Base-by-base conservation (phyloP, 495 filamentous ascomycete species). In the Penicillium cosmopolitanum region DNA sequence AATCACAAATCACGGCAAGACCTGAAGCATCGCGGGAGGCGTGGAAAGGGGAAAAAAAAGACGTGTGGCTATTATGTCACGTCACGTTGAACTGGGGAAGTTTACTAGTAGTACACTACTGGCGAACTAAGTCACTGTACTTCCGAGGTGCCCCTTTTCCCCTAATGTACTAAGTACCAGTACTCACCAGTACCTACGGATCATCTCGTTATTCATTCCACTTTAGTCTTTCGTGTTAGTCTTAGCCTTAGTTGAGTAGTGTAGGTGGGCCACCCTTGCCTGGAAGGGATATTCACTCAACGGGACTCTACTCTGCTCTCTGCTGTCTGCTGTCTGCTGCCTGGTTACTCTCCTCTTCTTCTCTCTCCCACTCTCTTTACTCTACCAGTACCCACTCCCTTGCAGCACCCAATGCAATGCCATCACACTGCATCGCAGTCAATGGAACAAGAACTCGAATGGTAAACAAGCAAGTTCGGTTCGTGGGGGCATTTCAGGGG, bases 381-480 rank as follows among this genome's bases (percentile, higher is more conserved):
- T 23, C 51, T 51, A 54, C 57, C 15, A 18, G 42, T 38, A 23
- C 12, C 53, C 44, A 19, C 43, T 40, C 43, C 59, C 63, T 62
- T 62, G 59, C 59, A 13, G 28, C 28, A 21, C 19, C 2, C 19
- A 31, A 4, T 23, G 28, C 28, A 31, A 31, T 40, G 36, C 15
- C 36, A 40, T 40, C 36, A 40, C 11, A 40, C 4, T n/a, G 11
- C 36, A 40, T 40, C 36, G 10, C 12, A n/a, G 15, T n/a, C 12
- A 40, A 5, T n/a, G 19, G 19, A 21, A 21, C 19, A 21, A 1
- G 19, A 21, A 21, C 19, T 21, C 0, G 16, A 44, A 44, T 44
- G 15, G 56, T 67, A 72, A 70, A 69, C 59, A 69, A 62, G 43
- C 23, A 13, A 62, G 57, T 61, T 56, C 58, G 61, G 52, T 63